Conservation (phyloP, 495 filamentous ascomycete species). For the Elasticomyces elasticus region DNA sequence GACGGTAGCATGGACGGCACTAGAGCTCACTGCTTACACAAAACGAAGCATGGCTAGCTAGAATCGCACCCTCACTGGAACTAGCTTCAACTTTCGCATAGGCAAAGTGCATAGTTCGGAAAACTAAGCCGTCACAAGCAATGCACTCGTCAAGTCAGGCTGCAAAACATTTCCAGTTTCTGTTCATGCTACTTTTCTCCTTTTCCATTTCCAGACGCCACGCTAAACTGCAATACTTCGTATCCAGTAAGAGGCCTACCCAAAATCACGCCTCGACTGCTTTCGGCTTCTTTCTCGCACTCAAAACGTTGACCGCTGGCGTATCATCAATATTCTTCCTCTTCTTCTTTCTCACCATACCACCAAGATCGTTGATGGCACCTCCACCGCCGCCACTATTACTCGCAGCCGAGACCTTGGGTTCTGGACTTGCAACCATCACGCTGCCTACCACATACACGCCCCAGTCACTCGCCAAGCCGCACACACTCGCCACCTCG, state of each 20-base stretch:
- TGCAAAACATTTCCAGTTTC: no score
- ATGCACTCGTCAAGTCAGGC: no score
- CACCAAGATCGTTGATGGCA: constrained; percentile 19
- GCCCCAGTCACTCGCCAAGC: constrained; percentile 44
- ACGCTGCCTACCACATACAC: constrained; percentile 42
- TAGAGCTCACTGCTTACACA: no score
- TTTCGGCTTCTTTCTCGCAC: constrained; percentile 22
- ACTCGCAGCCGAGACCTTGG: neutral
- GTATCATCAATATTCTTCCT: constrained; percentile 11
- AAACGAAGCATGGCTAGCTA: no score
- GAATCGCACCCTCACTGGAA: no score
- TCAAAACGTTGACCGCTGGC: constrained; percentile 17
- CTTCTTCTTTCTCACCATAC: constrained; percentile 25
- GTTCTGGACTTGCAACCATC: neutral
- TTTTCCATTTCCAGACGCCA: neutral
- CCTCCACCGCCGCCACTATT: neutral
- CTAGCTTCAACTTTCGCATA: no score
- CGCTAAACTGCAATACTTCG: no score
- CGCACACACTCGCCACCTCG: constrained; percentile 45
- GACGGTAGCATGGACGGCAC: no score
- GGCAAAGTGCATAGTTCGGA: no score
- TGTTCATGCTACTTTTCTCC: neutral
- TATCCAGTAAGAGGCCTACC: no score
- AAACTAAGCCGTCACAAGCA: no score
- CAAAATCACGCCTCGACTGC: neutral